Evolutionary conservation across 176 grass and related monocot genomes (phyloP), one percentile per base, ranked within the genome.

Genomic region (Neostapfia colusana): DNA sequence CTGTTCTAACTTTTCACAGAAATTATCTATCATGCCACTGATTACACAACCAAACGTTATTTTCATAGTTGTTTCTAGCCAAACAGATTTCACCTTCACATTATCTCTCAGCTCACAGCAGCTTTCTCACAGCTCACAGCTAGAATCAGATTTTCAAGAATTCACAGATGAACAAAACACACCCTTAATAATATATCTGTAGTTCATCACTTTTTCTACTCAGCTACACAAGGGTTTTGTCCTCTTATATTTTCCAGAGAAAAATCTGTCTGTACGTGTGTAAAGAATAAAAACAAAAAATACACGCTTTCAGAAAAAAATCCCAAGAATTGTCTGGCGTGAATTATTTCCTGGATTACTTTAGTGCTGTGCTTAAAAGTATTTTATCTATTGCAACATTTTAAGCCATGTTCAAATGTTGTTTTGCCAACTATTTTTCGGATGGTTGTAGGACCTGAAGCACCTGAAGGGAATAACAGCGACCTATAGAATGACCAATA

Each of bases 391-490:
- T 31, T 42, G 21, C 23, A 60, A 24, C 24, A 2, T 50, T 61
- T 54, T 6, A 55, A 69, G 25, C 23, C 36, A 10, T 35, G 26
- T 61, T 74, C 24, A 23, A 23, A 38, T 44, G 43, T 88, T 75
- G 4, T 73, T 66, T 46, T 49, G 39, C 1, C 67, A 76, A 64
- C 46, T 65, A n/a, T 71, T 48, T 67, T 41, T 75, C 38, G 4
- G 34, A 37, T 63, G 20, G 72, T 81, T 82, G 65, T 76, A 99
- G 95, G 95, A 95, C 72, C 78, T 99, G 69, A 95, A 85, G 67
- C 95, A 99, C 74, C 72, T 99, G 57, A 99, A 88, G 87, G 95
- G 91, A 88, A 94, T 99, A 72, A 89, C 89, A 75, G 91, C 95
- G 5, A 95, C 89, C 64, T 99, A 99, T 85, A 95, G 95, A 77